Percentiles rank a stretch among this genome's conserved stretches.
Conservation (phyloP, 1,139 yeast genomes). For the Blastobotrys arbuscula region DNA sequence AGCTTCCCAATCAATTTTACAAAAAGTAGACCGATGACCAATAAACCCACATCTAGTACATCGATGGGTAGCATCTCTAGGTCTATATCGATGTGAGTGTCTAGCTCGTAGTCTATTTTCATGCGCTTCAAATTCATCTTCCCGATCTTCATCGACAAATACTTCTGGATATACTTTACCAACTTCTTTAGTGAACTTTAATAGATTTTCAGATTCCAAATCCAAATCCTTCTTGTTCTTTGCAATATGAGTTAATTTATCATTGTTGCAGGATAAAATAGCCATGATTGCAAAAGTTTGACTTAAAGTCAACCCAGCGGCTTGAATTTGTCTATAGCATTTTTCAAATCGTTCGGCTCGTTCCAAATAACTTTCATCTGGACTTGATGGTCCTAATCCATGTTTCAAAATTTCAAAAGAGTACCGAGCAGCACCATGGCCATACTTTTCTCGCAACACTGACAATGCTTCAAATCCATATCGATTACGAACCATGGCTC, state of each 20-base stretch:
- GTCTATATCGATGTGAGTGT: constrained; percentile 12
- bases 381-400: constrained; percentile 10
- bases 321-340: constrained; percentile 6
- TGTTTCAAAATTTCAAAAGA: constrained; percentile 10
- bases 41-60: constrained; percentile 15
- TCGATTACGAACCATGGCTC: constrained; percentile 13
- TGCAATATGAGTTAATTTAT: constrained; percentile 11
- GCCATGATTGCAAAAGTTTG: constrained; percentile 14
- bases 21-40: constrained; percentile 14
- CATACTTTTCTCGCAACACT: constrained; percentile 7
- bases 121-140: constrained; percentile 12
- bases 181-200: constrained; percentile 9
- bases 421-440: constrained; percentile 10
- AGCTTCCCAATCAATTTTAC: constrained; percentile 13
- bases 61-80: constrained; percentile 15
- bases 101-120: constrained; percentile 12
- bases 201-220: constrained; percentile 12
- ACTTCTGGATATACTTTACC: constrained; percentile 13
- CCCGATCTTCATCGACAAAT: constrained; percentile 12
- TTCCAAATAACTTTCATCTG: constrained; percentile 11
- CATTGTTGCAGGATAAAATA: constrained; percentile 12
- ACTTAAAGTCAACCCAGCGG: constrained; percentile 13
- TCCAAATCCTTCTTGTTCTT: constrained; percentile 11
- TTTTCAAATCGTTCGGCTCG: constrained; percentile 13
- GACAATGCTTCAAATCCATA: constrained; percentile 12